Percentiles rank a stretch among this genome's conserved stretches.
These are phyloP conservation scores for Hansenula anomala DNA, from an alignment of 1,139 yeast species.

Conservation along the genomic window DNA sequence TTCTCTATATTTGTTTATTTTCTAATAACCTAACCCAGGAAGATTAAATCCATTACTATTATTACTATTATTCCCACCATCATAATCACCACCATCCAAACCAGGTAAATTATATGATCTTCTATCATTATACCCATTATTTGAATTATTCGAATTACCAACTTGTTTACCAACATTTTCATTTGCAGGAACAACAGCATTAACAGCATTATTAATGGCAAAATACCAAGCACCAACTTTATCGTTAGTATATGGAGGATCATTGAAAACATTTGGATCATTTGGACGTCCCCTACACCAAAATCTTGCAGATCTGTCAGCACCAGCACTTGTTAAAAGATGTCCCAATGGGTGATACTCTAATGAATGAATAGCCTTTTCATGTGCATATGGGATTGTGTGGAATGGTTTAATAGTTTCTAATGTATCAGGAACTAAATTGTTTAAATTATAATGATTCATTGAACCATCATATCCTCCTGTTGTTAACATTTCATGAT, in stretches of 20 bases:
- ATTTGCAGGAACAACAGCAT: slow-evolving; percentile 38
- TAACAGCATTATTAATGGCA: slow-evolving; percentile 60
- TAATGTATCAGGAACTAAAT: slow-evolving; percentile 18
- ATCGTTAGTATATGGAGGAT: slow-evolving; percentile 71
- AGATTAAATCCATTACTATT: slow-evolving; percentile 6
- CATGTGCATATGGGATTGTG: slow-evolving; percentile 87
- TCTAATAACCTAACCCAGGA: slow-evolving; percentile 13
- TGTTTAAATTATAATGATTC: slow-evolving; percentile 68
- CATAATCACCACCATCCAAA: slow-evolving; percentile 4
- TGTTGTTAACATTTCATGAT: slow-evolving; percentile 71
- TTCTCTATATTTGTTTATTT: neutral
- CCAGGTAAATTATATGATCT: slow-evolving; percentile 7
- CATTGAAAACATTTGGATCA: slow-evolving; percentile 79
- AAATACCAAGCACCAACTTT: slow-evolving; percentile 73
- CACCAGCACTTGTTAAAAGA: slow-evolving; percentile 84
- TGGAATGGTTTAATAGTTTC: slow-evolving; percentile 48
- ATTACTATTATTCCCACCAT: slow-evolving; percentile 1
- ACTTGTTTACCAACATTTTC: slow-evolving; percentile 19
- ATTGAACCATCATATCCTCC: slow-evolving; percentile 91
- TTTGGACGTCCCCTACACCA: slow-evolving; percentile 94
- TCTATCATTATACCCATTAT: neutral
- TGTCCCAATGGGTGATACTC: slow-evolving; percentile 96
- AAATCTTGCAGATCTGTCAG: slow-evolving; percentile 89
- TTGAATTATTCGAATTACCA: neutral
- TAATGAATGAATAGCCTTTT: slow-evolving; percentile 82